phyloP scores from a whole-genome alignment of 2,329 filamentous ascomycete species.

The Fusarium foetens region DNA sequence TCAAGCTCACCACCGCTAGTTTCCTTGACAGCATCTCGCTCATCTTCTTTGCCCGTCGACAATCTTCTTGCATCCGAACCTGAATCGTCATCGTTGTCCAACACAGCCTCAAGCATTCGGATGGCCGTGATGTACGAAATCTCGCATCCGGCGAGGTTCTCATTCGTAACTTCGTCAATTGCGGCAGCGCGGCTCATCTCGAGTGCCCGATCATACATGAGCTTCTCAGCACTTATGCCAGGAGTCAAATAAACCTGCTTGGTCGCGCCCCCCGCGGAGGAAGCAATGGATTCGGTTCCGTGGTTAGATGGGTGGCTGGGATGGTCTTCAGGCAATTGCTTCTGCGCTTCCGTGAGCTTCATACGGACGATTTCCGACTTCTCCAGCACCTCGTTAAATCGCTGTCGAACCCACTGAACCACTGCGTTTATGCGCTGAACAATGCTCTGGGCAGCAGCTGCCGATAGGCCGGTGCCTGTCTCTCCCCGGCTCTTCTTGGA shows the following conservation, averaged over 20 bases:
- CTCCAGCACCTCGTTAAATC: conserved; percentile 97
- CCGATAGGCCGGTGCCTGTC: conserved; percentile 53
- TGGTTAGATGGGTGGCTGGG: conserved; percentile 87
- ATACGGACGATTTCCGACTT: conserved; percentile 95
- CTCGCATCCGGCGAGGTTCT: conserved; percentile 87
- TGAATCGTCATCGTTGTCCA: conserved; percentile 80
- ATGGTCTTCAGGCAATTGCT: conserved; percentile 83
- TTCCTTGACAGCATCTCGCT: conserved; percentile 51
- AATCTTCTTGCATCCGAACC: conserved; percentile 40
- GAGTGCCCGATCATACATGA: conserved; percentile 97
- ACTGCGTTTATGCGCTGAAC: conserved; percentile 86
- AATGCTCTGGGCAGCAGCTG: conserved; percentile 59
- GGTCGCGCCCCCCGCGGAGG: conserved; percentile 69
- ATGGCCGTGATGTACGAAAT: conserved; percentile 94
- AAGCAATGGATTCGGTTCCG: conserved; percentile 65
- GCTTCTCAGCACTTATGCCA: conserved; percentile 91
- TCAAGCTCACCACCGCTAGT: conserved; percentile 63
- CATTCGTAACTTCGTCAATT: conserved; percentile 93
- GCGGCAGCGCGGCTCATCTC: conserved; percentile 97
- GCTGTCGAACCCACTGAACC: conserved; percentile 92
- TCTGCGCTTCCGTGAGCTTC: conserved; percentile 87
- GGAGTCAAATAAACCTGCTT: conserved; percentile 87
- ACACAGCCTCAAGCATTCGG: conserved; percentile 91
- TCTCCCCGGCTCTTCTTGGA: conserved; percentile 78
- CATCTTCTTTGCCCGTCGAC: conserved; percentile 54